Base-by-base conservation (phyloP, 345 rosid species). In the Gossypium bickii region DNA sequence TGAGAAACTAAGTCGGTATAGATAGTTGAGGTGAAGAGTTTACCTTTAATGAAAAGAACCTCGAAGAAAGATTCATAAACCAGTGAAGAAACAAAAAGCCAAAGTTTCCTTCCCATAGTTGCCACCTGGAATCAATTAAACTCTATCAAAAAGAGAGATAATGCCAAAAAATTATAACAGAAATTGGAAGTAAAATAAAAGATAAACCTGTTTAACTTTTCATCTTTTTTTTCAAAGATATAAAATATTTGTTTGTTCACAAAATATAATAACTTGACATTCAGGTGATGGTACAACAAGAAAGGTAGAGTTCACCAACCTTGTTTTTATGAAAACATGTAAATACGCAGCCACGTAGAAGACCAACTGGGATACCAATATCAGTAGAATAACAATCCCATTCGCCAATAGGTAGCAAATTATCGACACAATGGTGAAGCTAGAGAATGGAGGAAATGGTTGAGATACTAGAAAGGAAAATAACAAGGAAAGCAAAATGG, bases 391-490 rank as follows among this genome's bases (percentile, higher is more conserved):
- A 67, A 89, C 74, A 77, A 74, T 73, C 27, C 97, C 98, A 83
- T 91, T 93, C 80, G 97, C 94, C 70, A 90, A 72, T 20, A 93
- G 55, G 83, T 90, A 93, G 82, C 98, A 93, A 34, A 93, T 75
- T 41, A 83, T 51, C 47, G 97, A 90, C 80, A 93, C 85, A 72
- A 74, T n/a, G 51, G 85, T 72, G 85, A 91, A 88, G 87, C 88
- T 90, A 68, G 84, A 76, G 81, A 93, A 62, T 45, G 94, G 87
- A 80, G 99, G 94, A 76, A 86, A 79, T 25, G 94, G 89, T 76
- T 85, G 91, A 80, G 89, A 93, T 80, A 78, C 80, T 48, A 91
- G 76, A 71, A 93, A 81, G 76, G 92, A 89, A 77, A 83, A 55
- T 72, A 87, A 80, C 77, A 89, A 80, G 56, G 96, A 84, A 74